Evolutionary conservation across 2,329 filamentous ascomycete genomes (phyloP).

Genomic region (Emergomyces orientalis): DNA sequence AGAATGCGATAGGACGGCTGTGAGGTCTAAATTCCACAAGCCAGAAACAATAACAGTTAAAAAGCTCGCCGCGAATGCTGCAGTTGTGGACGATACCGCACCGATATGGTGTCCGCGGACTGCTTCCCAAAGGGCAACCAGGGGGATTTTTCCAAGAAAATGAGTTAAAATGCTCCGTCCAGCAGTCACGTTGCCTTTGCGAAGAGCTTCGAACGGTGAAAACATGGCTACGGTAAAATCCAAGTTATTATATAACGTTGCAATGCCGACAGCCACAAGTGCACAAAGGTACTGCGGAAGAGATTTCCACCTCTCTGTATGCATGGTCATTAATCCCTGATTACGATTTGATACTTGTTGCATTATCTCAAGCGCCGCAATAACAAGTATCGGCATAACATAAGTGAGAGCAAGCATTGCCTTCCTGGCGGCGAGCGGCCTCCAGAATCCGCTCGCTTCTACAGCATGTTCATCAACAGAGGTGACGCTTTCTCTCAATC

Average conservation of each 20-base stretch:
- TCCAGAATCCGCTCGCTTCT: background rate
- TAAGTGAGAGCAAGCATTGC: background rate
- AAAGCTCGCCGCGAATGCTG: conserved; percentile 1
- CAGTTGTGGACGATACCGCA: background rate
- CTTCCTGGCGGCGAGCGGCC: background rate
- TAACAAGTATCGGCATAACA: background rate
- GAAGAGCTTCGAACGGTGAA: background rate
- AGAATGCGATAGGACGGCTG: background rate
- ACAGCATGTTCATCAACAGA: background rate
- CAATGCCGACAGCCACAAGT: background rate
- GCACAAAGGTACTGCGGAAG: background rate
- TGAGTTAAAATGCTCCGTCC: background rate
- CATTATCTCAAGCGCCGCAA: background rate
- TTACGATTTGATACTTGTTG: conserved; percentile 1
- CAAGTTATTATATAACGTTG: background rate
- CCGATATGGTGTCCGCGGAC: conserved; percentile 1
- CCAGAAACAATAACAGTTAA: conserved; percentile 1
- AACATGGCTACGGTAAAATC: conserved; percentile 2
- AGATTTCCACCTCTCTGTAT: background rate
- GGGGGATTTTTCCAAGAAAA: background rate
- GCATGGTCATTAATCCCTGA: background rate
- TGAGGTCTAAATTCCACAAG: background rate
- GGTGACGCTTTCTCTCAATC: background rate
- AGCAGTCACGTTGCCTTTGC: conserved; percentile 5
- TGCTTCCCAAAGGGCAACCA: conserved; percentile 2